Evolutionary conservation across 768 basidiomycete species (phyloP).

Genomic region (Podaxis carcinomalis): DNA sequence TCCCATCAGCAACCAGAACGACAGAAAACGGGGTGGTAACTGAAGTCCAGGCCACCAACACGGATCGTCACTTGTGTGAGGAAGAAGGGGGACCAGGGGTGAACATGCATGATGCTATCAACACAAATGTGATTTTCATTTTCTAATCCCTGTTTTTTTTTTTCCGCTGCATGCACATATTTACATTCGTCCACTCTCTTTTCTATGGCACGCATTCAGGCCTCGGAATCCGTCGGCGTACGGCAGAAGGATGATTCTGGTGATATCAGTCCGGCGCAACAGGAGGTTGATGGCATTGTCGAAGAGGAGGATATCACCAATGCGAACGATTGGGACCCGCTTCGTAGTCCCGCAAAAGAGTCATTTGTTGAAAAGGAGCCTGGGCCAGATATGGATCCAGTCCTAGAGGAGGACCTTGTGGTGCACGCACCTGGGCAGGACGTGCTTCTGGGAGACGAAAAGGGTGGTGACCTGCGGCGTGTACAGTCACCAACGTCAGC

Average conservation of each 20-base stretch:
- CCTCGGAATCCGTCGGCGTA: background rate
- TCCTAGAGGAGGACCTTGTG: constrained; percentile 19
- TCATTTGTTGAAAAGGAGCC: background rate
- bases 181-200: background rate
- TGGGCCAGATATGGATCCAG: background rate
- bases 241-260: background rate
- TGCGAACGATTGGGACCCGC: constrained; percentile 2
- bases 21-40: background rate
- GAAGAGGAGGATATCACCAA: background rate
- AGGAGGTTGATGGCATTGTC: background rate
- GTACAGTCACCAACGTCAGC: constrained; percentile 21
- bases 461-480: background rate
- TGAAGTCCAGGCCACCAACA: background rate
- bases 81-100: background rate
- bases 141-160: background rate
- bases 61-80: background rate
- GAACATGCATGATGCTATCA: background rate
- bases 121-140: constrained; percentile 6
- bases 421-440: constrained; percentile 4
- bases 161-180: background rate
- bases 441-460: background rate
- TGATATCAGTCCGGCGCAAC: background rate
- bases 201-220: background rate
- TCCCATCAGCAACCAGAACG: background rate
- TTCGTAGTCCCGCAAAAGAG: constrained; percentile 4